Evolutionary conservation across 805 yeast genomes (phyloP).

Genomic region (Zygosaccharomyces gambellarensis): DNA sequence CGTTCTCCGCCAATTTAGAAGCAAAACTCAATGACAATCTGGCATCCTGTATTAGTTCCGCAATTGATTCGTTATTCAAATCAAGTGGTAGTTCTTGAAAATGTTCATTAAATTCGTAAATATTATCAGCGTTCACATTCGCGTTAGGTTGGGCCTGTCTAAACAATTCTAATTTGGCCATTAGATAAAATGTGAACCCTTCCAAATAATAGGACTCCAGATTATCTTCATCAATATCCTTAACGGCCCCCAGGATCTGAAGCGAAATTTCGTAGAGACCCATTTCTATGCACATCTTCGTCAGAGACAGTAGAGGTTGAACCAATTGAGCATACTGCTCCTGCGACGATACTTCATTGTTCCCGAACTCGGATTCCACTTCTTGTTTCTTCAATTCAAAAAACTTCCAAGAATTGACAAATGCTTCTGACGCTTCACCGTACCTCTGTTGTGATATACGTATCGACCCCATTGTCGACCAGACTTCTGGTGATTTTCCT

Average conservation of each 20-base stretch:
- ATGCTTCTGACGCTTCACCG: constrained; percentile 67
- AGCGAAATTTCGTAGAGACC: constrained; percentile 64
- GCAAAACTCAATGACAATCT: constrained; percentile 38
- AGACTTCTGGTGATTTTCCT: constrained; percentile 64
- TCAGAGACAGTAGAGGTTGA: constrained; percentile 67
- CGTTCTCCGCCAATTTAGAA: constrained; percentile 42
- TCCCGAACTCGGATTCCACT: constrained; percentile 45
- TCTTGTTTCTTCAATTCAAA: constrained; percentile 48
- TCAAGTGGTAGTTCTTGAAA: constrained; percentile 38
- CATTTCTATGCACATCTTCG: constrained; percentile 73
- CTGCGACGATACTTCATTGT: constrained; percentile 15
- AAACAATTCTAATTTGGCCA: constrained; percentile 35
- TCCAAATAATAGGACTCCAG: constrained; percentile 79
- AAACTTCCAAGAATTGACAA: constrained; percentile 66
- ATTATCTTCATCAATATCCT: constrained; percentile 79
- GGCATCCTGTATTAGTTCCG: constrained; percentile 32
- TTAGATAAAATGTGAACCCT: constrained; percentile 64
- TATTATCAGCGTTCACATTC: constrained; percentile 26
- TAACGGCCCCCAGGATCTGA: constrained; percentile 58
- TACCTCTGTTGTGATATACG: constrained; percentile 79
- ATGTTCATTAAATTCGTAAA: constrained; percentile 32
- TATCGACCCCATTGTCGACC: constrained; percentile 78
- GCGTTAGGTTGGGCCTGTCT: constrained; percentile 20
- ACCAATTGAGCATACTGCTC: constrained; percentile 58
- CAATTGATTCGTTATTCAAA: constrained; percentile 32